Percentiles rank a stretch among this genome's conserved stretches.
These are phyloP conservation scores for Verticillium nubilum DNA, from an alignment of 2,329 filamentous ascomycete genomes.

Conservation along the genomic window DNA sequence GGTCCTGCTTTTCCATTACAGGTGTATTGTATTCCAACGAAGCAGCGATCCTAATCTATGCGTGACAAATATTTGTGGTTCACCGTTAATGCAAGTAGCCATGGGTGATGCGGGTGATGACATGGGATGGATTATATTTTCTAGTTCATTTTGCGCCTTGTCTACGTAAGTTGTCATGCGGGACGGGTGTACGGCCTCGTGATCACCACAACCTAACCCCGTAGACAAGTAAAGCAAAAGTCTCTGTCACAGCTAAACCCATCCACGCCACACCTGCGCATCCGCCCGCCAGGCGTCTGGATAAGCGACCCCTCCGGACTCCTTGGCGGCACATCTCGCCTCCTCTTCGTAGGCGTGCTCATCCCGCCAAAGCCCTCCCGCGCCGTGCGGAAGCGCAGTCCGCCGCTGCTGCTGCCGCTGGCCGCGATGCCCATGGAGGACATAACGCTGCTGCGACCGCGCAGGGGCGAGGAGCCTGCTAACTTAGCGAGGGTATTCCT, in stretches of 20 bases:
- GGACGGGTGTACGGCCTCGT: no score
- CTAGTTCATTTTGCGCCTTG: no score
- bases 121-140: no score
- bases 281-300: constrained; percentile 44
- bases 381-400: neutral
- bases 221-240: constrained; percentile 56
- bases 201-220: neutral
- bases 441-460: neutral
- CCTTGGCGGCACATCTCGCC: constrained; percentile 5
- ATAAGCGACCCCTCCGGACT: constrained; percentile 20
- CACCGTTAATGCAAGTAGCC: neutral
- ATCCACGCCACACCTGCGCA: constrained; percentile 47
- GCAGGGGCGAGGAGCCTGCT: neutral
- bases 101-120: neutral
- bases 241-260: constrained; percentile 51
- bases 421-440: neutral
- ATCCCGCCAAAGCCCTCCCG: constrained; percentile 3
- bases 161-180: no score
- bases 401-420: neutral
- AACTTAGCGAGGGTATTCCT: neutral
- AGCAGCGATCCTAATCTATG: neutral
- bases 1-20: neutral
- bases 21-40: neutral
- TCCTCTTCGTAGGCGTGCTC: constrained; percentile 2
- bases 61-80: neutral